Conservation (phyloP, 352 stramenopile species). For the Globisporangium acanthophoron region DNA sequence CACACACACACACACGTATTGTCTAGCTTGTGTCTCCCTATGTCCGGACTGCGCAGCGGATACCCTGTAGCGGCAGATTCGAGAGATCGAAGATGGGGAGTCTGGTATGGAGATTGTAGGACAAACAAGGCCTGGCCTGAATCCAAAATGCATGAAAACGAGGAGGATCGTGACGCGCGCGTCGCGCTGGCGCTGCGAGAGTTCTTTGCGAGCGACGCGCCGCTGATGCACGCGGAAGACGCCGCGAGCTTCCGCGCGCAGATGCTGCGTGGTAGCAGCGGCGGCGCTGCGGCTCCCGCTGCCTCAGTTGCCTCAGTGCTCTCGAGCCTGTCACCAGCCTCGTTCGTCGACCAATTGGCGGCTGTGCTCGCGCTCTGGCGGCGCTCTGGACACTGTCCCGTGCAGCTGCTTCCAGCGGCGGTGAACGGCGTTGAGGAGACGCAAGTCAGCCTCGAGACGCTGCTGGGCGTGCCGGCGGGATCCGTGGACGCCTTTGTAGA, state of each 20-base stretch:
- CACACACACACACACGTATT: no score
- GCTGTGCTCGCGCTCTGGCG: constrained; percentile 35
- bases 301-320: constrained; percentile 8
- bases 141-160: background rate
- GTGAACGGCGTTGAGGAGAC: constrained; percentile 38
- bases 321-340: constrained; percentile 13
- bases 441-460: constrained; percentile 18
- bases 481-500: constrained; percentile 20
- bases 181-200: constrained; percentile 13
- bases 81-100: no score
- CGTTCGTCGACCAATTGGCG: constrained; percentile 44
- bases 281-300: background rate
- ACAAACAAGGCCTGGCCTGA: background rate
- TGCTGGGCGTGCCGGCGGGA: constrained; percentile 22
- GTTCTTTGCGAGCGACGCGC: constrained; percentile 23
- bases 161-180: constrained; percentile 2
- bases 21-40: no score
- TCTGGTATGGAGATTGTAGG: no score
- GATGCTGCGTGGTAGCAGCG: constrained; percentile 18
- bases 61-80: no score
- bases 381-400: constrained; percentile 21
- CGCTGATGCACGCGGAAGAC: constrained; percentile 28
- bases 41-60: no score
- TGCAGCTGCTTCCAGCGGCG: constrained; percentile 15
- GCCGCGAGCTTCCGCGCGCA: constrained; percentile 29